Evolutionary conservation across 2,329 filamentous ascomycete species (phyloP), one percentile per base, ranked within the genome.

Genomic region (Annulohypoxylon truncatum): DNA sequence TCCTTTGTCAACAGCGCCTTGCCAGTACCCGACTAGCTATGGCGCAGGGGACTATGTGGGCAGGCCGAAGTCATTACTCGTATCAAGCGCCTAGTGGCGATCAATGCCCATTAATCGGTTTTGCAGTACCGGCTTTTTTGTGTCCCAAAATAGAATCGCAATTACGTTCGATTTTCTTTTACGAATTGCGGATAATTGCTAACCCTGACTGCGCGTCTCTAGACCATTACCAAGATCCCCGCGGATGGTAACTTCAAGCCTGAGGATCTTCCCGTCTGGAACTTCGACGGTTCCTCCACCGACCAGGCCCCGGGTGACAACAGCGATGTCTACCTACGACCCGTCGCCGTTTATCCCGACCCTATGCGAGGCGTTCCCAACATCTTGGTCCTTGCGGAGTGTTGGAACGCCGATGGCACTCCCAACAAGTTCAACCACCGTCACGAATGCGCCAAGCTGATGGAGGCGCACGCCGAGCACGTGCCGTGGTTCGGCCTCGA

Each of bases 391-490:
- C 91, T 98, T 77, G 89, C 90, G 79, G 95, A 97, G 86, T 97
- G 93, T 82, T 97, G 93, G 92, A 94, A 95, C 79, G 85, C 92
- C 72, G 94, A 97, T 82, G 94, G 94, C 78, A 93, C 90, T 69
- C 96, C 96, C 82, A 99, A 98, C 90, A 94, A 97, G 83, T 98
- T 89, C 91, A 99, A 99, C 91, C 92, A 91, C 90, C 93, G 96
- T 74, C 92, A 97, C 80, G 95, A 98, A 77, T 92, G 90, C 77
- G 89, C 89, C 78, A 91, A 96, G 81, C 86, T 97, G 76, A 97
- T 98, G 93, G 89, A 96, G 81, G 87, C 90, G 69, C 90, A 97
- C 81, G 90, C 90, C 79, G 85, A 89, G 62, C 90, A 95, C 76
- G 86, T 92, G 79, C 94, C 96, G 78, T 98, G 95, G 96, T 99